Base-by-base conservation (phyloP, 2,329 filamentous ascomycete species). In the Pestalotiopsis sp. region DNA sequence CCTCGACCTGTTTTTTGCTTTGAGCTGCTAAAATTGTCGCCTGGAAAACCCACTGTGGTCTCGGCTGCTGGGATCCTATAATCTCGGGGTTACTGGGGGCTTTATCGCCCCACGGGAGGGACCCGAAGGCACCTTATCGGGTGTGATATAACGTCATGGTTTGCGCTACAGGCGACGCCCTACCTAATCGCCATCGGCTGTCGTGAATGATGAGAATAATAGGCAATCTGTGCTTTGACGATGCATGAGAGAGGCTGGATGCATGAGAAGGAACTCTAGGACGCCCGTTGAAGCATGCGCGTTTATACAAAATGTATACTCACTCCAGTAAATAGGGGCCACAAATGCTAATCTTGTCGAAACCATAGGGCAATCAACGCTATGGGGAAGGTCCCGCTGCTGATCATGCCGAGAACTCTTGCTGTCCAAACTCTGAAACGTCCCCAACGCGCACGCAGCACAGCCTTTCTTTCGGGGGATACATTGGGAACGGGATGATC, bases 381-480 rank as follows among this genome's bases (percentile, higher is more conserved):
- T 52, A 23, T 52, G 45, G 45, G 45, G 45, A 52, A 52, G 31
- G 45, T 52, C 45, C 45, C 45, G 45, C 45, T 36, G 45, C 45
- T 52, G 45, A 52, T 52, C 45, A 20, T 52, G 45, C 45, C 20
- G 45, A 52, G 45, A 52, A 20, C 20, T 52, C 45, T 52, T 20
- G 45, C 45, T 52, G 45, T 52, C 45, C 45, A 52, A 52, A 52
- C 45, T 52, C 45, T 52, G 45, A 52, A 52, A 52, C 45, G 17
- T n/a, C 14, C 20, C 45, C 20, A 36, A 52, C 45, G 20, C 45
- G 45, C 20, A 52, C 45, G 3, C 14, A n/a, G 45, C 45, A 14
- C 41, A 49, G 41, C 41, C 41, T 49, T 49, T 67, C 59, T 70
- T 63, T 36, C n/a, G 59, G 23, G 57, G 6, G 14, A 36, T 36